These are phyloP conservation scores for Aspergillus texensis DNA, from an alignment of 2,329 filamentous ascomycete species.

Conservation along the genomic window DNA sequence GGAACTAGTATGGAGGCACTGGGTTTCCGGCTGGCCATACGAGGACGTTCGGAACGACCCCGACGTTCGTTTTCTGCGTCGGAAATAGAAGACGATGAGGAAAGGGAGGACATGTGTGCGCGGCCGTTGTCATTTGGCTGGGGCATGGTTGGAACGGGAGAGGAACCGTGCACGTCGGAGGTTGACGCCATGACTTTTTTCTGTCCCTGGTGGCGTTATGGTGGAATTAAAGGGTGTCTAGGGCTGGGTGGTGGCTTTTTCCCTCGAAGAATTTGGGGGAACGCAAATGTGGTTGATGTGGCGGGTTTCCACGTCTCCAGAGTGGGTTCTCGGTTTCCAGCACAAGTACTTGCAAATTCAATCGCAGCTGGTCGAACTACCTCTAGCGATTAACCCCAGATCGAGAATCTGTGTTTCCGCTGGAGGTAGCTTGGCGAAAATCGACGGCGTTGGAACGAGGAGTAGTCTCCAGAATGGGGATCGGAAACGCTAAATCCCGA, in stretches of 20 bases:
- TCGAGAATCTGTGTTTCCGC: constrained; percentile 39
- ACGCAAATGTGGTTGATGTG: constrained; percentile 15
- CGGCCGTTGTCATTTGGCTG: constrained; percentile 42
- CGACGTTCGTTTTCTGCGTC: constrained; percentile 50
- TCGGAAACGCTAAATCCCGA: constrained; percentile 2
- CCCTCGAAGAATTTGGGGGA: constrained; percentile 5
- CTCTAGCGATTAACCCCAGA: constrained; percentile 43
- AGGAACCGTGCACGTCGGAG: constrained; percentile 40
- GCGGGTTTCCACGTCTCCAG: constrained; percentile 12
- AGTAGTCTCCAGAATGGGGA: constrained; percentile 16
- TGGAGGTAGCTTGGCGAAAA: constrained; percentile 39
- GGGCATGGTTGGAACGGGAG: constrained; percentile 40
- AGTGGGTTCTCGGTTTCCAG: constrained; percentile 2
- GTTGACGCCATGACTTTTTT: constrained; percentile 37
- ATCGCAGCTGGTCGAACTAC: constrained; percentile 30
- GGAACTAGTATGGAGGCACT: constrained; percentile 83
- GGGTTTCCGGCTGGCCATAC: constrained; percentile 72
- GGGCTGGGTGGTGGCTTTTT: constrained; percentile 18
- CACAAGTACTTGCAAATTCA: constrained; percentile 6
- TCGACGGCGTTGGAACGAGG: constrained; percentile 20
- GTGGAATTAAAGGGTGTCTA: constrained; percentile 15
- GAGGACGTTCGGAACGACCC: constrained; percentile 60
- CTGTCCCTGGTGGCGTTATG: constrained; percentile 14
- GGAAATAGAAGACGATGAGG: constrained; percentile 52
- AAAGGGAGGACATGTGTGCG: constrained; percentile 44